Evolutionary conservation across 1,284 basidiomycete genomes (phyloP), one percentile per base, ranked within the genome.

Genomic region (Tilletia walkeri): DNA sequence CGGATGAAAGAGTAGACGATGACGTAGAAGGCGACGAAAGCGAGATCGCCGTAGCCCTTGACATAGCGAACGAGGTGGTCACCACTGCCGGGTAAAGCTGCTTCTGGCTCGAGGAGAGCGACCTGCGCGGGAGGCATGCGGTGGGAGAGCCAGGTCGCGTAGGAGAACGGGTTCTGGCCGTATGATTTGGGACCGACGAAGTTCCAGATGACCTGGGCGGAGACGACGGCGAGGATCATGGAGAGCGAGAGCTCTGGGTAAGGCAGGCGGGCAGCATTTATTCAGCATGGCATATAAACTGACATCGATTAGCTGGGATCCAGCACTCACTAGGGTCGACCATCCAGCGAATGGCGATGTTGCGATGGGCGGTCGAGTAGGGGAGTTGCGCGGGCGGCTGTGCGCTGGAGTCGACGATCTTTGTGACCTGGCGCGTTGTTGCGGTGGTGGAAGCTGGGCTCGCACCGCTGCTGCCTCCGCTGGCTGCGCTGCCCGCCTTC

Each of bases 1-100:
- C 96, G 90, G 41, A 96, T 82, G 83, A 94, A 93, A 0, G 93
- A 95, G 86, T 92, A 99, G 77, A 97, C 90, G 56, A 99, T 86
- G 84, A 98, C 87, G 84, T 96, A 88, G 85, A 94, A 97, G 3
- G 87, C 87, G 63, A 98, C 83, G 85, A 99, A 99, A 20, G 88
- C 83, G 6, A 96, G 78, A 83, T 99, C 96, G 45, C 73, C 65
- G 69, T 75, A 78, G 9, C 81, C 81, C 61, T 82, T 82, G 49
- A 79, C 77, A 61, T 77, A 82, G 16, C 79, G 68, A 34, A 63
- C 14, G 34, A 75, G 50, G 4, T 66, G 45, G 47, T 72, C 72
- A 38, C 68, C 68, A 6, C n/a, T 56, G 16, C 59, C 59, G 30
- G 59, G 59, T 14, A 74, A n/a, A 7, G 65, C 71, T n/a, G 70